Percentiles rank a stretch among this genome's conserved stretches.
Evolutionary conservation across 1,284 basidiomycete species (phyloP).

Genomic region (Cryptococcus sp.): DNA sequence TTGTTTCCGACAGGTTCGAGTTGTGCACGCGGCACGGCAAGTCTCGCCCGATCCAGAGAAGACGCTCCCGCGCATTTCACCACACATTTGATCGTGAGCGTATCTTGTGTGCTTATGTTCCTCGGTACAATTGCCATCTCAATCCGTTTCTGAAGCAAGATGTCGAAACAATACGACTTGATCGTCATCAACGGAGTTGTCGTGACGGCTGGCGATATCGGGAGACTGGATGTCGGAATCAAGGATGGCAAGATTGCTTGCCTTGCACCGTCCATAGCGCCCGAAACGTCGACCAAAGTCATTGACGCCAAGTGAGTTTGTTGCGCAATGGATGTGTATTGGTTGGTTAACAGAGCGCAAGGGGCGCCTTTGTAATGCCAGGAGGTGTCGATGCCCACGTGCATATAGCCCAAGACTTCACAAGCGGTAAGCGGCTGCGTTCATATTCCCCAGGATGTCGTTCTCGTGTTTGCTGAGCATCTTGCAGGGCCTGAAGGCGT

Average conservation of each 20-base stretch:
- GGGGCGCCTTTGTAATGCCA: conserved; percentile 20
- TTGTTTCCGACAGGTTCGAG: too few species aligned
- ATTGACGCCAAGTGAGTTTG: conserved; percentile 18
- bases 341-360: not conserved
- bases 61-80: too few species aligned
- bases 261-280: not conserved
- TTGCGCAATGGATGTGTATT: not conserved
- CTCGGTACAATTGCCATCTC: too few species aligned
- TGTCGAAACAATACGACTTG: too few species aligned
- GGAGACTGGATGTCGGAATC: conserved; percentile 15
- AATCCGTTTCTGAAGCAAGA: too few species aligned
- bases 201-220: conserved; percentile 17
- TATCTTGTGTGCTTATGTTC: too few species aligned
- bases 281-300: conserved; percentile 6
- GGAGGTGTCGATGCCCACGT: conserved; percentile 20
- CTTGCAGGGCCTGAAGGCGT: conserved; percentile 8
- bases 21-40: too few species aligned
- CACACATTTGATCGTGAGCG: too few species aligned
- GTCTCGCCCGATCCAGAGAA: too few species aligned
- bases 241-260: conserved; percentile 21
- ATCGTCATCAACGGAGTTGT: conserved; percentile 23
- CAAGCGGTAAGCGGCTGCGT: conserved; percentile 2
- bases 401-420: conserved; percentile 14
- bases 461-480: not conserved
- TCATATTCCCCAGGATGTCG: not conserved